phyloP scores from a whole-genome alignment of 176 grass and related monocot genomes.

The Pontederia crassipes region DNA sequence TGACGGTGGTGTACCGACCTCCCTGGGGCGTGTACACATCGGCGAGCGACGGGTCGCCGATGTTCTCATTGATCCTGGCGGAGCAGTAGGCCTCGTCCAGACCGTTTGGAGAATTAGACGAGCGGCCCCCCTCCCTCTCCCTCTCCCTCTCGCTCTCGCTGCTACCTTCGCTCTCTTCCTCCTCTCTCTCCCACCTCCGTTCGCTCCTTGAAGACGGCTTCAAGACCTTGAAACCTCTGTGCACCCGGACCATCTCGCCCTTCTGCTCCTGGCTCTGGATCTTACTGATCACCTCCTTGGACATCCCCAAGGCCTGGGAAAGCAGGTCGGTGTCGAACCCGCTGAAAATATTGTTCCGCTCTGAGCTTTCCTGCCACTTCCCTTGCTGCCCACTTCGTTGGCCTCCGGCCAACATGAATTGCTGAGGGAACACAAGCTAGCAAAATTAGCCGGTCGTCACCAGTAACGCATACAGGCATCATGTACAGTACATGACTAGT shows the following conservation, averaged over 20 bases:
- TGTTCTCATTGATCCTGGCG: conserved; percentile 25
- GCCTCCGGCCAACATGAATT: conserved; percentile 29
- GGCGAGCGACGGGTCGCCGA: conserved; percentile 12
- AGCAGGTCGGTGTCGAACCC: conserved; percentile 22
- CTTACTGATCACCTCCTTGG: conserved; percentile 11
- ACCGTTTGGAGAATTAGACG: not conserved
- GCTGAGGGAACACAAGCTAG: not conserved
- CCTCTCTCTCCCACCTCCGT: not conserved
- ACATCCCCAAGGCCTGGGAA: conserved; percentile 16
- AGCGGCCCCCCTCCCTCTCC: not conserved
- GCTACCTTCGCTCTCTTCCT: conserved; percentile 1
- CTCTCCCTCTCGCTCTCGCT: not conserved
- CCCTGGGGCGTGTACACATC: conserved; percentile 16
- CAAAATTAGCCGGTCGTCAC: too few relatives aligned
- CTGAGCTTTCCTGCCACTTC: not conserved
- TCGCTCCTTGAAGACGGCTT: not conserved
- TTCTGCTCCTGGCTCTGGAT: conserved; percentile 23
- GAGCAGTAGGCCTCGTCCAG: conserved; percentile 26
- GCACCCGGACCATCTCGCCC: conserved; percentile 25
- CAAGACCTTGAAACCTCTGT: conserved; percentile 15
- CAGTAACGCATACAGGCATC: too few relatives aligned
- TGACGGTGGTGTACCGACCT: not conserved
- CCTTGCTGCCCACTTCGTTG: conserved; percentile 5
- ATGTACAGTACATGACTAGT: not conserved
- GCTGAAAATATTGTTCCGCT: conserved; percentile 18